Evolutionary conservation across 176 grass and related monocot genomes (phyloP), one percentile per base, ranked within the genome.

Genomic region (Thalia dealbata): DNA sequence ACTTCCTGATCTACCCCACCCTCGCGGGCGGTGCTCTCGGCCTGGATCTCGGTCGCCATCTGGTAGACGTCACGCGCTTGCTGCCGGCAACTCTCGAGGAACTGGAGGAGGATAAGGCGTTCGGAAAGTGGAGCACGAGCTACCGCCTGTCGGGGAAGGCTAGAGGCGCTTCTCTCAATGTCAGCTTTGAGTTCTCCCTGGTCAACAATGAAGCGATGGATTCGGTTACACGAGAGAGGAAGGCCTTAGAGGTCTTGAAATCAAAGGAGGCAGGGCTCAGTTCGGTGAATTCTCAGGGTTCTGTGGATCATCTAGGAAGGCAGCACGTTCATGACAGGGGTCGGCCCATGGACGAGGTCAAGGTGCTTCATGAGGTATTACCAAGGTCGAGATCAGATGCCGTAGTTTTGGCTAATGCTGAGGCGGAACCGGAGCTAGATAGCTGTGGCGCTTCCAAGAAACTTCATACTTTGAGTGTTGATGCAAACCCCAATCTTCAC

Each of bases 51-150:
- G 95, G 95, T 19, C 78, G 68, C 5, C 83, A 93, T 70, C 86
- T 87, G 16, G 90, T 99, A 0, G 95, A 99, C 75, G 74, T 92
- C 44, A 91, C 87, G 35, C 79, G 90, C 11, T 27, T 99, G 28
- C 90, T 99, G 22, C 95, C 95, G 30, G 14, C 90, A 23, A 86
- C 83, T 27, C 65, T 88, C 28, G 81, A 82, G 19, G 95, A 99
- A 26, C 90, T 99, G 21, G 90, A 99, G 74, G 90, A 86, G 1
- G 90, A 84, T 30, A 82, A 85, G 44, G 90, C 84, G 6, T 91
- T 88, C 43, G 85, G 90, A 18, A 91, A 90, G 71, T 99, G 95
- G 95, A 99, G 72, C 79, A 93, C 90, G 51, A 99, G 90, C 78
- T 93, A 93, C 82, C 80, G 90, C 14, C 81, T 99, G 0, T 91